These are phyloP conservation scores for Naganishia cerealis DNA, from an alignment of 1,284 basidiomycete genomes.

Conservation along the genomic window DNA sequence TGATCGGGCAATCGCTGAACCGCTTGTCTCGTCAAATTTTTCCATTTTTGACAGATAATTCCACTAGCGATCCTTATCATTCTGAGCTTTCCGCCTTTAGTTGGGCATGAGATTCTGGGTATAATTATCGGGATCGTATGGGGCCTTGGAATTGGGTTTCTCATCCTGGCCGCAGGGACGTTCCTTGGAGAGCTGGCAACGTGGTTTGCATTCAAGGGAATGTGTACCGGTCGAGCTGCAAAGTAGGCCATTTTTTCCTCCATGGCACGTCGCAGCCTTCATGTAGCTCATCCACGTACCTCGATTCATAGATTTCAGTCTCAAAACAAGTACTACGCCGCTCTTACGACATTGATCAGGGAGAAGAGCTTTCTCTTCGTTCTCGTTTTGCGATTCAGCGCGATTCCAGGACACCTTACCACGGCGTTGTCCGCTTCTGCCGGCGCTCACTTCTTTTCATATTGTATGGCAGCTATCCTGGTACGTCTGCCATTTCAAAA, in stretches of 20 bases:
- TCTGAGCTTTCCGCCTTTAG: conserved; percentile 50
- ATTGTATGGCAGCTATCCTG: conserved; percentile 47
- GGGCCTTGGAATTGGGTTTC: conserved; percentile 47
- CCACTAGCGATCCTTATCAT: conserved; percentile 47
- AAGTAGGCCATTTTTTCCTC: conserved; percentile 39
- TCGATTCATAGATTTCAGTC: conserved; percentile 43
- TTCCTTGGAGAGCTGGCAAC: conserved; percentile 50
- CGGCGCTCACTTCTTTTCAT: conserved; percentile 48
- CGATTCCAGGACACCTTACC: conserved; percentile 50
- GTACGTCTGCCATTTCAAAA: conserved; percentile 1
- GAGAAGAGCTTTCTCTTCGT: conserved; percentile 52
- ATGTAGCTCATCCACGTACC: background rate
- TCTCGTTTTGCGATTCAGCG: conserved; percentile 48
- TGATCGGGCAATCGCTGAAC: background rate
- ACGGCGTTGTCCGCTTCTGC: conserved; percentile 50
- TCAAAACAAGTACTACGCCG: conserved; percentile 48
- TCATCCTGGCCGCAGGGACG: conserved; percentile 49
- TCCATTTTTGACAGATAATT: conserved; percentile 37
- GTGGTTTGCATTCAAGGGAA: conserved; percentile 50
- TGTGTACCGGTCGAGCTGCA: conserved; percentile 44
- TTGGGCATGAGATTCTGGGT: conserved; percentile 43
- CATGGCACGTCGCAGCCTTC: background rate
- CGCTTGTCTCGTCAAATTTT: background rate
- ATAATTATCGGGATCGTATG: conserved; percentile 49
- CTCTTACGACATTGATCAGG: conserved; percentile 48